Evolutionary conservation across 164 flowering plant genomes (phyloP).

Genomic region (Chloranthus sessilifolius): DNA sequence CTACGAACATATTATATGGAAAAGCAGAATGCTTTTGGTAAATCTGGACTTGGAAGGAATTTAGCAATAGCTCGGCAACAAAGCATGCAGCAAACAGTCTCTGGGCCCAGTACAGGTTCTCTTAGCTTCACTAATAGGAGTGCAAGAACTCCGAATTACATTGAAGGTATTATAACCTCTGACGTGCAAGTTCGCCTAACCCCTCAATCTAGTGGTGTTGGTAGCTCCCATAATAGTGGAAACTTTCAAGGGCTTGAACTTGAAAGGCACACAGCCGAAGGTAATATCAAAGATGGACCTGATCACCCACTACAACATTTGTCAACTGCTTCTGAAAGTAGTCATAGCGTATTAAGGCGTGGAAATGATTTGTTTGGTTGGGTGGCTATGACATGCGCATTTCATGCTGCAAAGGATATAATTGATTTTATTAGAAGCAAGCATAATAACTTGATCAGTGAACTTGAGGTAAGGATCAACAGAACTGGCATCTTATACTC

Average conservation of each 20-base stretch:
- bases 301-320: conserved; percentile 65
- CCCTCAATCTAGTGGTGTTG: conserved; percentile 45
- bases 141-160: conserved; percentile 48
- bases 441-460: conserved; percentile 89
- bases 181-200: conserved; percentile 67
- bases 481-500: neutral
- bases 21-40: conserved; percentile 91
- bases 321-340: conserved; percentile 50
- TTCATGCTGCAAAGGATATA: conserved; percentile 96
- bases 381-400: conserved; percentile 80
- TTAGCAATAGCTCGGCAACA: conserved; percentile 80
- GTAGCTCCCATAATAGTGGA: conserved; percentile 74
- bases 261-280: conserved; percentile 60
- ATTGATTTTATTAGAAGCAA: conserved; percentile 97
- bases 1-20: conserved; percentile 95
- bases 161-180: conserved; percentile 31
- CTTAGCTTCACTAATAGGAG: conserved; percentile 51
- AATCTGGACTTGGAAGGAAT: conserved; percentile 72
- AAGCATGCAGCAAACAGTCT: conserved; percentile 75
- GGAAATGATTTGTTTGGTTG: conserved; percentile 53
- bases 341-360: conserved; percentile 65
- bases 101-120: conserved; percentile 43
- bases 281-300: conserved; percentile 49
- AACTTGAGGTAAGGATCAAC: conserved; percentile 73
- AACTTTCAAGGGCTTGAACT: conserved; percentile 75